Conservation (phyloP, 2,329 filamentous ascomycete genomes). For the Cercospora sp. region DNA sequence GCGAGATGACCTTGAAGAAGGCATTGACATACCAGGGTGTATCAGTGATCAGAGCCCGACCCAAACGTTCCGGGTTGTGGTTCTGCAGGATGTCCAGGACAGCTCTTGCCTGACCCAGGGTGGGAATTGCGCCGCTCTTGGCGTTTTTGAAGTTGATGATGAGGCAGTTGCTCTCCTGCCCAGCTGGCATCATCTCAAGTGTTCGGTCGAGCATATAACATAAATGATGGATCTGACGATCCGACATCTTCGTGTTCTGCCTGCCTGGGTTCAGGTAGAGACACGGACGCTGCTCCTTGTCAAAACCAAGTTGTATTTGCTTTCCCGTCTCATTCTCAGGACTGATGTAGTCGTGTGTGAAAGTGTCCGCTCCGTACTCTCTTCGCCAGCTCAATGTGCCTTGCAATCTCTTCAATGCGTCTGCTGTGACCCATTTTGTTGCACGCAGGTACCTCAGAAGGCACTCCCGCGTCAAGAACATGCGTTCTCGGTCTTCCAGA, state of each 20-base stretch:
- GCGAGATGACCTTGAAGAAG: constrained; percentile 94
- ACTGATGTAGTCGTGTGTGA: constrained; percentile 83
- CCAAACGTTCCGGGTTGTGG: constrained; percentile 91
- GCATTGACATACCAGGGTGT: constrained; percentile 87
- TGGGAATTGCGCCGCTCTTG: constrained; percentile 73
- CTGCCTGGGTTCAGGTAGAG: constrained; percentile 85
- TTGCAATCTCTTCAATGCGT: constrained; percentile 76
- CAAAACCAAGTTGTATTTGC: constrained; percentile 84
- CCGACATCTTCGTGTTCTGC: constrained; percentile 87
- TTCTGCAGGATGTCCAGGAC: constrained; percentile 90
- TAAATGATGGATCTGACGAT: constrained; percentile 86
- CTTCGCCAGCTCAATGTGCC: constrained; percentile 83
- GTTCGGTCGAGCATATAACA: constrained; percentile 94
- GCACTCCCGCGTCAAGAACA: constrained; percentile 91
- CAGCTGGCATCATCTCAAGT: constrained; percentile 81
- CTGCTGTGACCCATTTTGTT: constrained; percentile 80
- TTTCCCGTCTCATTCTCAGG: constrained; percentile 97
- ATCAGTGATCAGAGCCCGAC: constrained; percentile 85
- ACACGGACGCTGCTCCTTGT: constrained; percentile 81
- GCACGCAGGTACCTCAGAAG: constrained; percentile 89
- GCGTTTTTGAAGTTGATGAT: constrained; percentile 89
- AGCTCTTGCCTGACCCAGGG: constrained; percentile 73
- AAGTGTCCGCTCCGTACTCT: constrained; percentile 78
- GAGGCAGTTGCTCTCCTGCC: constrained; percentile 81
- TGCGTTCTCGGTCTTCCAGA: constrained; percentile 74